Percentiles rank a stretch among this genome's conserved stretches.
These are phyloP conservation scores for Vitis cinerea DNA, from an alignment of 164 flowering plant species.

Conservation along the genomic window DNA sequence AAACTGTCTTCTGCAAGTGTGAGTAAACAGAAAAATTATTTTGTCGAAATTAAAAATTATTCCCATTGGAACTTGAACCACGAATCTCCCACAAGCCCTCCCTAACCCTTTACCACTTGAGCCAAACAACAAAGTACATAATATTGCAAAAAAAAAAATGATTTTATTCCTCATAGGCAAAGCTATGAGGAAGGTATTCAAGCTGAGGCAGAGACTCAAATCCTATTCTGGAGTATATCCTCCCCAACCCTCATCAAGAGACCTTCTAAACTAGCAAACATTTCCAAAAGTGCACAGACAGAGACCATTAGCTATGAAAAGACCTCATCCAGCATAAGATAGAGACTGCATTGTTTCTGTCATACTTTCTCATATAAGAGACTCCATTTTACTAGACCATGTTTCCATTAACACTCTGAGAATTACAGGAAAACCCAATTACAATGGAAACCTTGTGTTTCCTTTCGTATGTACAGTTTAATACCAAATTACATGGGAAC, in stretches of 20 bases:
- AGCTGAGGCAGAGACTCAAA: no score
- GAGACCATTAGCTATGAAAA: background rate
- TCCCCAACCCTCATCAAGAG: no score
- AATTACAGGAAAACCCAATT: background rate
- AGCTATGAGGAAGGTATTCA: no score
- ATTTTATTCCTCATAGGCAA: no score
- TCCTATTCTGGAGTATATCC: no score
- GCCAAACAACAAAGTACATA: no score
- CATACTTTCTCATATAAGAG: background rate
- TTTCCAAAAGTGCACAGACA: no score
- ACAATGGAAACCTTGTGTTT: background rate
- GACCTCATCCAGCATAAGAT: background rate
- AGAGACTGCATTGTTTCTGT: background rate
- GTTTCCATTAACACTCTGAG: background rate
- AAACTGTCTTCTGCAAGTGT: constrained; percentile 65
- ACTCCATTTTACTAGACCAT: no score
- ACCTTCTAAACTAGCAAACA: no score
- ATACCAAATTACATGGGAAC: background rate
- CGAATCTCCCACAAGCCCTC: background rate
- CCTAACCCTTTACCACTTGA: no score
- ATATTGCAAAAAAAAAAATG: no score
- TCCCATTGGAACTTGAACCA: no score
- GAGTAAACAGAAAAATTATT: background rate
- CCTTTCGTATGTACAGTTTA: background rate
- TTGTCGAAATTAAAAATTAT: background rate